Evolutionary conservation across 116 monocot species (phyloP).

Genomic region (Posidonia oceanica): DNA sequence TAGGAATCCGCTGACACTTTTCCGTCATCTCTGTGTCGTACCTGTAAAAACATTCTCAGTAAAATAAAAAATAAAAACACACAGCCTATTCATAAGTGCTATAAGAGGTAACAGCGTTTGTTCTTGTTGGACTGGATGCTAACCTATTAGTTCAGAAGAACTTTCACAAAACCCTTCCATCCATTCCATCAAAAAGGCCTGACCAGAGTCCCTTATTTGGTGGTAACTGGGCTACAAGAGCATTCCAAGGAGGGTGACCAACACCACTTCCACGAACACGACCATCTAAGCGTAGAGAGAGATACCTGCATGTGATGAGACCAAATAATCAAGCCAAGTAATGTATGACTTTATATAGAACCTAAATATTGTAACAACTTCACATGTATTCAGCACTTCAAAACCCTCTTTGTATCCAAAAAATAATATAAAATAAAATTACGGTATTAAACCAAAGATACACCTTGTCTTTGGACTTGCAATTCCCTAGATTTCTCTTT

Average conservation of each 20-base stretch:
- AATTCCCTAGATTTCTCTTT: too few relatives aligned
- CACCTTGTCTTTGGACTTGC: too few relatives aligned
- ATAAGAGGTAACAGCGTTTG: neutral
- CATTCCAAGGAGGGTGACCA: constrained; percentile 96
- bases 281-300: constrained; percentile 90
- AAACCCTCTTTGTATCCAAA: neutral
- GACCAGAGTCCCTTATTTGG: constrained; percentile 85
- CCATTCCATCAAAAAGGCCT: constrained; percentile 94
- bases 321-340: neutral
- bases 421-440: too few relatives aligned
- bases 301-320: constrained; percentile 35
- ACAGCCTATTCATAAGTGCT: neutral
- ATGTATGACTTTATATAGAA: neutral
- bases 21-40: neutral
- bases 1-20: neutral
- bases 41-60: neutral
- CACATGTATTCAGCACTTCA: neutral
- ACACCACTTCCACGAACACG: constrained; percentile 93
- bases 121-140: neutral
- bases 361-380: neutral
- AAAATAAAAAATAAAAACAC: too few relatives aligned
- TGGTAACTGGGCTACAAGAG: constrained; percentile 82
- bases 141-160: constrained; percentile 4
- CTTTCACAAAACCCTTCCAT: constrained; percentile 74
- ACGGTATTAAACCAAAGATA: too few relatives aligned